A percentile compares a stretch with the other conserved stretches of the same genome.
These are phyloP conservation scores for Geotrichum europaeum DNA, from an alignment of 1,139 yeast genomes.

Conservation along the genomic window DNA sequence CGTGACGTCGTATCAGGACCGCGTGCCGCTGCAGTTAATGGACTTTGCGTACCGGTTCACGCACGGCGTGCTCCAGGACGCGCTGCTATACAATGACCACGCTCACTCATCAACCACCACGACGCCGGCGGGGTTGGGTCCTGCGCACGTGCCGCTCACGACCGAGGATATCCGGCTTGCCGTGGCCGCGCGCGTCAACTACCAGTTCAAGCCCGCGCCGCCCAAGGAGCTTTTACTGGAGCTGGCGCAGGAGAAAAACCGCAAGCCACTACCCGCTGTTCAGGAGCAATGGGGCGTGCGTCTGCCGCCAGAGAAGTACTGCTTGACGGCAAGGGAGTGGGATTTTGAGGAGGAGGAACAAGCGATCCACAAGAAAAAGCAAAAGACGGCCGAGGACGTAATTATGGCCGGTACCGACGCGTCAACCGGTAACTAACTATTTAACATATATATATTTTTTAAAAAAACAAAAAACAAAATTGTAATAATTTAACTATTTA, in stretches of 20 bases:
- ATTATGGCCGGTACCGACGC: neutral
- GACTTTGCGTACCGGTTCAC: conserved; percentile 94
- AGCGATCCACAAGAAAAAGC: conserved; percentile 25
- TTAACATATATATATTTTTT: neutral
- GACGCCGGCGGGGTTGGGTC: conserved; percentile 37
- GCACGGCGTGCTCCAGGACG: conserved; percentile 78
- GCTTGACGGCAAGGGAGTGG: conserved; percentile 80
- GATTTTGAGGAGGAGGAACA: conserved; percentile 47
- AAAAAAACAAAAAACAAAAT: neutral
- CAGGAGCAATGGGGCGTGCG: conserved; percentile 90
- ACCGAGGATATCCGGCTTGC: conserved; percentile 91
- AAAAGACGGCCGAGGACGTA: conserved; percentile 28
- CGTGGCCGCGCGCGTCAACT: conserved; percentile 85
- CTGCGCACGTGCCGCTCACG: conserved; percentile 50
- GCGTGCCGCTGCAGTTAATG: conserved; percentile 90
- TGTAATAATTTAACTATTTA: neutral
- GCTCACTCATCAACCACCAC: conserved; percentile 33
- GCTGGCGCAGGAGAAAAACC: conserved; percentile 85
- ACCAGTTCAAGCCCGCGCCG: conserved; percentile 93
- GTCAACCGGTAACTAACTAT: neutral
- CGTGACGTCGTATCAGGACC: conserved; percentile 86
- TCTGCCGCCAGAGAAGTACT: conserved; percentile 95
- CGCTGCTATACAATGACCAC: conserved; percentile 81
- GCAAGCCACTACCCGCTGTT: conserved; percentile 84
- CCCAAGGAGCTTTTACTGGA: conserved; percentile 88